Evolutionary conservation across 1,284 basidiomycete species (phyloP).

Genomic region (Microbotryomycetes sp.): DNA sequence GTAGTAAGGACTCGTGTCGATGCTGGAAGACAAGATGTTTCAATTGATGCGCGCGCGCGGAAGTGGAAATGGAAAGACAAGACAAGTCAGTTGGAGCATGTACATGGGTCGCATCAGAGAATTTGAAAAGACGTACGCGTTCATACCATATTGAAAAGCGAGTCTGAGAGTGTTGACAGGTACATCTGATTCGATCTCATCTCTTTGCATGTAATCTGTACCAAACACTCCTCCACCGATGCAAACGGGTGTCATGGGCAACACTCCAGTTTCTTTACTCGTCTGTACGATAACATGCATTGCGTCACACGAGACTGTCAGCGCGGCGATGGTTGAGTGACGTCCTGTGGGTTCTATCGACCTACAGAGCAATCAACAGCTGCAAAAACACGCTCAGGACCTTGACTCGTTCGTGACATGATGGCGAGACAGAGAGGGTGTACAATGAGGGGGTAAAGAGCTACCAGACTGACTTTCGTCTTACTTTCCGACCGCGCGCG

Average conservation of each 20-base stretch:
- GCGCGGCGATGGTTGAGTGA: too few species aligned
- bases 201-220: conserved; percentile 28
- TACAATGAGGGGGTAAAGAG: too few species aligned
- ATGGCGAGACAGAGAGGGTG: too few species aligned
- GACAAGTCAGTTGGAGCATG: too few species aligned
- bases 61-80: not conserved
- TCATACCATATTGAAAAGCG: conserved; percentile 65
- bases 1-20: conserved; percentile 57
- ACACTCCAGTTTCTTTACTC: not conserved
- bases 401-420: not conserved
- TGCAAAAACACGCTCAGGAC: not conserved
- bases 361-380: conserved; percentile 2
- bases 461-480: too few species aligned
- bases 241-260: not conserved
- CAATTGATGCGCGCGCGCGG: not conserved
- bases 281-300: too few species aligned
- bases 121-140: conserved; percentile 56
- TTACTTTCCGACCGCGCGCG: not conserved
- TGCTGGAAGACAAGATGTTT: not conserved
- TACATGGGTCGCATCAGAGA: too few species aligned
- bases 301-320: too few species aligned
- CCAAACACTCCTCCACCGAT: conserved; percentile 27
- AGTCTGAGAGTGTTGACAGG: conserved; percentile 27
- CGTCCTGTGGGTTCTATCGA: too few species aligned
- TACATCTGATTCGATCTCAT: conserved; percentile 14